phyloP scores from a whole-genome alignment of 768 basidiomycete species.

The Suillus tomentosus region DNA sequence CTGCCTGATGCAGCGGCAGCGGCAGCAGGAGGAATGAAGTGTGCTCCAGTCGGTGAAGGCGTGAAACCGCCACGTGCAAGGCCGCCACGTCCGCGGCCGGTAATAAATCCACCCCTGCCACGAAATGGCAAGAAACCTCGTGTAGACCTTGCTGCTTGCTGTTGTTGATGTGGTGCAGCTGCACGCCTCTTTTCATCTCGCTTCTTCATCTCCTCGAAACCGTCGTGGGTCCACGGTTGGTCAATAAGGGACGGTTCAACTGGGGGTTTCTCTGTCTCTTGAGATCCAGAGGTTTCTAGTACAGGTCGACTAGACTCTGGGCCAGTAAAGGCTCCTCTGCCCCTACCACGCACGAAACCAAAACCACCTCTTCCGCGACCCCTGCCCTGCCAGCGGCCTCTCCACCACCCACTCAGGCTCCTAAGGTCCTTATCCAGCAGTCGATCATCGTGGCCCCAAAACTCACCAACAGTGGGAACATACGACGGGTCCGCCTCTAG shows the following conservation, averaged over 20 bases:
- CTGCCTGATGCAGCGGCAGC: constrained; percentile 39
- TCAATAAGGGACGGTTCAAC: constrained; percentile 60
- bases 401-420: constrained; percentile 87
- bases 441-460: constrained; percentile 95
- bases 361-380: constrained; percentile 58
- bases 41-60: constrained; percentile 33
- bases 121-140: constrained; percentile 43
- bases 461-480: constrained; percentile 87
- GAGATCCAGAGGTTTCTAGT: constrained; percentile 16
- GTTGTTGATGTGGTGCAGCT: constrained; percentile 39
- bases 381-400: constrained; percentile 74
- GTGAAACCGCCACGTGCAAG: constrained; percentile 44
- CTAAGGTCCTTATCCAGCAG: constrained; percentile 80
- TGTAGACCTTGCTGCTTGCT: constrained; percentile 29
- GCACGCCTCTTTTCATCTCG: constrained; percentile 59
- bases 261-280: constrained; percentile 22
- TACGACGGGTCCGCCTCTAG: constrained; percentile 85
- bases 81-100: constrained; percentile 47
- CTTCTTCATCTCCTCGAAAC: constrained; percentile 84
- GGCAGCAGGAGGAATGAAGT: constrained; percentile 29
- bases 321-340: constrained; percentile 44
- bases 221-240: constrained; percentile 80
- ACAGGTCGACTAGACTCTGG: constrained; percentile 12
- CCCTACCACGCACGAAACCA: constrained; percentile 56
- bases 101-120: constrained; percentile 49